Percentiles rank a stretch among this genome's conserved stretches.
Conservation (phyloP, 352 stramenopile species). For the Peronospora belbahrii region DNA sequence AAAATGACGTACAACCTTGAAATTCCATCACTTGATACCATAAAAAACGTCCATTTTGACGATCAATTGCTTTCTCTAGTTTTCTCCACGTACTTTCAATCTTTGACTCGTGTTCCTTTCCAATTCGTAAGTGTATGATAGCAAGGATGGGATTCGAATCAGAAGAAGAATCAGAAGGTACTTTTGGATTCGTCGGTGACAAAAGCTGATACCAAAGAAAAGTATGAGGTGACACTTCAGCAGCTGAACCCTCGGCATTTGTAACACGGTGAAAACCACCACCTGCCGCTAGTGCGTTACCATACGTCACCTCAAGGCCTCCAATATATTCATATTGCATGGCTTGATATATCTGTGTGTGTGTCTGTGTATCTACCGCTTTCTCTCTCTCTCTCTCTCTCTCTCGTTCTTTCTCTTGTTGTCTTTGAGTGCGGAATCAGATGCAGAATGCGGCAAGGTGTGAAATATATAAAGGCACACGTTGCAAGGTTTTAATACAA, state of each 20-base stretch:
- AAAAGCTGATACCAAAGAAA: slow-evolving; percentile 81
- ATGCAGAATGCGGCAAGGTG: slow-evolving; percentile 10
- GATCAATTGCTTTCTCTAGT: slow-evolving; percentile 73
- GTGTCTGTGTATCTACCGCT: too few relatives aligned
- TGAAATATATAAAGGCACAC: neutral
- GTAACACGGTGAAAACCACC: slow-evolving; percentile 81
- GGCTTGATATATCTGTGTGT: too few relatives aligned
- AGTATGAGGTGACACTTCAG: slow-evolving; percentile 72
- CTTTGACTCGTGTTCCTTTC: slow-evolving; percentile 16
- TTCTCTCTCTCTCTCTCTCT: neutral
- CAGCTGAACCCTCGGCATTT: slow-evolving; percentile 56
- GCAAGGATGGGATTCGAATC: slow-evolving; percentile 5
- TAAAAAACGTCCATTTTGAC: slow-evolving; percentile 45
- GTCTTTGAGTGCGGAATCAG: slow-evolving; percentile 1
- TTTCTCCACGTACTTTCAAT: slow-evolving; percentile 32
- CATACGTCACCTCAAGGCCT: slow-evolving; percentile 79
- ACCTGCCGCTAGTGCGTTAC: slow-evolving; percentile 70
- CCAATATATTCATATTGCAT: slow-evolving; percentile 73
- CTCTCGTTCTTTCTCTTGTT: neutral
- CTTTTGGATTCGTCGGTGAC: slow-evolving; percentile 3
- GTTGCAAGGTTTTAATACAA: slow-evolving; percentile 2
- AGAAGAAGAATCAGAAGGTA: slow-evolving; percentile 1
- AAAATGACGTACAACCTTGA: slow-evolving; percentile 11
- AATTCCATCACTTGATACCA: slow-evolving; percentile 48
- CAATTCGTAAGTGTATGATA: slow-evolving; percentile 55